Evolutionary conservation across 306 rosid genomes (phyloP).

Genomic region (Purshia tridentata): DNA sequence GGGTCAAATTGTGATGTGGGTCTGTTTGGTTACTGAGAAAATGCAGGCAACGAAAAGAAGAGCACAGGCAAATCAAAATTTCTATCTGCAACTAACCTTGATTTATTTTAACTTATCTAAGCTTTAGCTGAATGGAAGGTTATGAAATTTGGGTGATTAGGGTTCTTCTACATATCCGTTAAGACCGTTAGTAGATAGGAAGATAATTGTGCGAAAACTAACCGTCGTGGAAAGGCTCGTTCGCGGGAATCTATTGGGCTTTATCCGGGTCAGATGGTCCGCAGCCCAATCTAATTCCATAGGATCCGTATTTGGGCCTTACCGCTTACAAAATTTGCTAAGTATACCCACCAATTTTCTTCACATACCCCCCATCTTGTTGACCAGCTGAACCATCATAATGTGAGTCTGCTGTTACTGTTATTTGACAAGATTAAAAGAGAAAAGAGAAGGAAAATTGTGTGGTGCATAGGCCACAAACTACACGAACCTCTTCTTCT

Average conservation of each 20-base stretch:
- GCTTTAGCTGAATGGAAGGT: not conserved
- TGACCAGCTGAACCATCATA: too few relatives aligned
- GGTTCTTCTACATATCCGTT: not conserved
- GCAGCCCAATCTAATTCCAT: too few relatives aligned
- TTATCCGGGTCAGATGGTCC: not conserved
- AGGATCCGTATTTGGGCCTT: too few relatives aligned
- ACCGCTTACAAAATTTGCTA: too few relatives aligned
- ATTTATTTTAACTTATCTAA: not conserved
- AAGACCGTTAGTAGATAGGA: not conserved
- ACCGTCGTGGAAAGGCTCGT: not conserved
- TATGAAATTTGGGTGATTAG: not conserved
- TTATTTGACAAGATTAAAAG: too few relatives aligned
- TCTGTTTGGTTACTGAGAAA: slow-evolving; percentile 5
- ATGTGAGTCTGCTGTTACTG: too few relatives aligned
- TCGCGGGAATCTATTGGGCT: not conserved
- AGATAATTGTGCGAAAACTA: not conserved
- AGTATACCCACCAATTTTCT: too few relatives aligned
- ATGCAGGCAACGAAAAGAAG: not conserved
- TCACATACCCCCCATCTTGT: too few relatives aligned
- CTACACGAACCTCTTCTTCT: not conserved
- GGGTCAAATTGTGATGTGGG: not conserved
- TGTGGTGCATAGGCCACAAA: slow-evolving; percentile 31
- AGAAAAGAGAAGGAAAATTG: not conserved
- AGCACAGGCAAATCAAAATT: not conserved
- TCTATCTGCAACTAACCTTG: not conserved